Evolutionary conservation across 1,284 basidiomycete genomes (phyloP).

Genomic region (Sparassis latifolia): DNA sequence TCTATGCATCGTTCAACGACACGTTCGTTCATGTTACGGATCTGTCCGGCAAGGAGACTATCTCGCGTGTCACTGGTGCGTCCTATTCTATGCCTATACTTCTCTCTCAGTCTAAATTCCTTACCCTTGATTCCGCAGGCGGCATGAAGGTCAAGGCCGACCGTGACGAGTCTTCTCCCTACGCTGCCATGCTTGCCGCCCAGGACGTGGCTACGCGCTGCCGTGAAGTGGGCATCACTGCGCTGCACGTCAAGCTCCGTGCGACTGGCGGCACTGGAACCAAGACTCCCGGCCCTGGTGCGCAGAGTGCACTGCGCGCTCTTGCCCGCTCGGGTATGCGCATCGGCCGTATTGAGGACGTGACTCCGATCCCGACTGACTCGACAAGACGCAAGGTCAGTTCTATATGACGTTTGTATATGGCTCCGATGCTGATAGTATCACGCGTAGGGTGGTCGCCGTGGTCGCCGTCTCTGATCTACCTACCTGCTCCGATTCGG

Average conservation of each 20-base stretch:
- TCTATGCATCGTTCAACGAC: constrained; percentile 98
- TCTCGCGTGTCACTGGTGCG: constrained; percentile 93
- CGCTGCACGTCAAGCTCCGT: constrained; percentile 95
- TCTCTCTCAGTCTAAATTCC: background rate
- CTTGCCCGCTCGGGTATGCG: constrained; percentile 98
- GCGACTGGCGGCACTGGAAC: constrained; percentile 98
- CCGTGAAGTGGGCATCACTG: constrained; percentile 98
- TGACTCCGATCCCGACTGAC: constrained; percentile 96
- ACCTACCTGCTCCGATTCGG: constrained; percentile 8
- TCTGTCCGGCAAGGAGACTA: constrained; percentile 98
- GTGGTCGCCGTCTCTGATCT: constrained; percentile 93
- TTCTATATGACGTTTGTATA: background rate
- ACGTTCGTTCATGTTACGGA: constrained; percentile 99
- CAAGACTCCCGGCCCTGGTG: constrained; percentile 98
- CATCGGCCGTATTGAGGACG: constrained; percentile 96
- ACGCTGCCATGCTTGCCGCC: constrained; percentile 99
- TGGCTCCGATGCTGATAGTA: background rate
- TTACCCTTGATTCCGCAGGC: constrained; percentile 37
- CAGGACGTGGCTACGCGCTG: constrained; percentile 96
- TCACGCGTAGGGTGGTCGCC: constrained; percentile 86
- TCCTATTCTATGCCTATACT: constrained; percentile 8
- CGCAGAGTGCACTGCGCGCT: constrained; percentile 96
- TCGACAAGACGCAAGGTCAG: constrained; percentile 91
- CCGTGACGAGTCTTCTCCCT: constrained; percentile 98
- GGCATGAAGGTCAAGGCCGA: constrained; percentile 99